phyloP scores from a whole-genome alignment of 768 basidiomycete species.

The Cyclocybe aegerita region DNA sequence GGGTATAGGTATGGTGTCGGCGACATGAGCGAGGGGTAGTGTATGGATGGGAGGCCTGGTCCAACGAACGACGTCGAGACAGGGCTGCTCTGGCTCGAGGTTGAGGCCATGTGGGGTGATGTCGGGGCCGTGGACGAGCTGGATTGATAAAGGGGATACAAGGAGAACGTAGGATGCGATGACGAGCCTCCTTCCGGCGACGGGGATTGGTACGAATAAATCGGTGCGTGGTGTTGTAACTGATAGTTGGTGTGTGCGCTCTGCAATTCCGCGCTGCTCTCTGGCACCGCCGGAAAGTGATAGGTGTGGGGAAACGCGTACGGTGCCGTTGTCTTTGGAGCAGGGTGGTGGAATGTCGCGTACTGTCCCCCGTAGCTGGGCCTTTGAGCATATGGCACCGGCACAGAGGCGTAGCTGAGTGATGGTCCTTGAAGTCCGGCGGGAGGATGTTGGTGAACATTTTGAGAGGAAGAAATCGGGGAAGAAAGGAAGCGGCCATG shows the following conservation, averaged over 20 bases:
- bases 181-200: slow-evolving; percentile 30
- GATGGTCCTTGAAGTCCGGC: slow-evolving; percentile 20
- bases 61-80: slow-evolving; percentile 26
- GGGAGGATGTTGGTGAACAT: slow-evolving; percentile 15
- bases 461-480: slow-evolving; percentile 17
- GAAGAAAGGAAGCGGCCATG: slow-evolving; percentile 5
- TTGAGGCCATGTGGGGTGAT: slow-evolving; percentile 22
- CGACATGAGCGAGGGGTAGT: slow-evolving; percentile 29
- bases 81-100: slow-evolving; percentile 20
- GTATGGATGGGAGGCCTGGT: slow-evolving; percentile 31
- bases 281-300: slow-evolving; percentile 31
- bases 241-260: slow-evolving; percentile 40
- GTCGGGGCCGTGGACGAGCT: slow-evolving; percentile 22
- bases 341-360: slow-evolving; percentile 41
- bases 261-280: slow-evolving; percentile 36
- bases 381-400: slow-evolving; percentile 31
- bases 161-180: slow-evolving; percentile 21
- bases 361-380: slow-evolving; percentile 44
- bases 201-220: slow-evolving; percentile 36
- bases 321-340: slow-evolving; percentile 30
- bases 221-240: slow-evolving; percentile 34
- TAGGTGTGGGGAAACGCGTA: slow-evolving; percentile 36
- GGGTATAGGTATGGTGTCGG: slow-evolving; percentile 35
- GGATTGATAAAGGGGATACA: slow-evolving; percentile 26
- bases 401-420: slow-evolving; percentile 25